Conservation (phyloP, 768 basidiomycete genomes). For the Tylopilus felleus region DNA sequence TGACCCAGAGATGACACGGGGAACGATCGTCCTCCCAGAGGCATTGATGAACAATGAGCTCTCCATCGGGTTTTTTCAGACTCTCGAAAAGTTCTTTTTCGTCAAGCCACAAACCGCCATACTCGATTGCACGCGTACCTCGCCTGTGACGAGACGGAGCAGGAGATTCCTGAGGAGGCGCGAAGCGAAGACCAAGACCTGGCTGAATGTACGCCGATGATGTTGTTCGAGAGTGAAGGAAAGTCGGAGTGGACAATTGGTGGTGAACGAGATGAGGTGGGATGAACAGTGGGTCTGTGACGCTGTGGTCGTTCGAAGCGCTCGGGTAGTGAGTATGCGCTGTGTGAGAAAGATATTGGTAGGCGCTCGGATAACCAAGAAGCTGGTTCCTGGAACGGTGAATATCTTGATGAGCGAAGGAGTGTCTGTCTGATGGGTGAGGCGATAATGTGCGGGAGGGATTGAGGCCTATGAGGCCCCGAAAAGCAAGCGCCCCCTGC, state of each 20-base stretch:
- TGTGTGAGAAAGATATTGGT: background rate
- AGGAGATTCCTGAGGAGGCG: background rate
- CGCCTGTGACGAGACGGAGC: background rate
- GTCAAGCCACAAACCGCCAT: constrained; percentile 9
- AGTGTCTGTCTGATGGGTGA: background rate
- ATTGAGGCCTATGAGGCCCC: background rate
- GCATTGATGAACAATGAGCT: constrained; percentile 9
- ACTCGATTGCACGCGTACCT: constrained; percentile 3
- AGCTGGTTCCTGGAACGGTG: background rate
- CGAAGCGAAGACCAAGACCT: no score
- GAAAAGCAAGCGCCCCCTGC: no score
- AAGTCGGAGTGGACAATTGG: background rate
- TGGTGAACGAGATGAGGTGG: background rate
- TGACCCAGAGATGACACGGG: constrained; percentile 17
- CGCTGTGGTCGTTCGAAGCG: background rate
- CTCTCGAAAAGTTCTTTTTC: constrained; percentile 9
- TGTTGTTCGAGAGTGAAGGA: background rate
- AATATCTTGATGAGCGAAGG: background rate
- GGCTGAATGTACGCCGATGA: background rate
- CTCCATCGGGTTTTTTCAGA: background rate
- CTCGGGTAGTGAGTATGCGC: background rate
- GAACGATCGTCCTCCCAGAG: constrained; percentile 8
- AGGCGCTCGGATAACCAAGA: no score
- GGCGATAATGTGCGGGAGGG: background rate
- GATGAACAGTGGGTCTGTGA: background rate